Base-by-base conservation (phyloP, 192 early-diverging fungal genomes). In the Jimgerdemannia lactiflua region DNA sequence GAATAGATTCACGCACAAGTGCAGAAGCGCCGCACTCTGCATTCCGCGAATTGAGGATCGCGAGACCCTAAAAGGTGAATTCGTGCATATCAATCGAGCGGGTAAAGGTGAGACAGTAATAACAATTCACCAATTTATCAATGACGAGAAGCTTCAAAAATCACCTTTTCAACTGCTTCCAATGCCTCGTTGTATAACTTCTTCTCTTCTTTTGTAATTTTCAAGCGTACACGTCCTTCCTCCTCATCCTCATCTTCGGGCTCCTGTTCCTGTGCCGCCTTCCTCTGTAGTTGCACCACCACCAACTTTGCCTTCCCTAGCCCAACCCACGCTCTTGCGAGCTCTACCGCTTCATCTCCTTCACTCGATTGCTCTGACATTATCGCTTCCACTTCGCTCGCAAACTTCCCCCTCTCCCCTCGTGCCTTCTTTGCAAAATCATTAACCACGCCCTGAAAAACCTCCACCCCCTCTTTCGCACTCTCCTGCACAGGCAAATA, bases 1-100 rank as follows among this genome's bases (percentile, higher is more conserved):
- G 74, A 18, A 78, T 76, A 4, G 77, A 82, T 43, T 82, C 80
- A 18, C 78, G 65, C 40, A 75, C 71, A 44, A 78, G 78, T 0
- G 71, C 11, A 1, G 77, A 74, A 10, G 67, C 74, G 6, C 42
- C 4, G 14, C 8, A 6, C 49, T 59, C 14, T 6, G 49, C 6
- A 14, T 59, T 14, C 49, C 49, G 49, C 14, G 49, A 14, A 59
- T 59, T 59, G 49, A 59, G 49, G 49, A 59, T 14, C 8, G 49
- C 49, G 6, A 59, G 14, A 59, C 49, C 49, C 49, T 59, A 10
- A 59, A 14, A 2, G 6, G 14, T 14, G 49, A 14, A 59, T 10
- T 59, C 8, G 49, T 59, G 6, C 49, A 59, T 6, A 14, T 59
- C 14, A 29, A 29, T 29, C 1, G 29, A 29, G 29, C 29, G 29